Base-by-base conservation (phyloP, 2,329 filamentous ascomycete genomes). In the Chrysoporthe austroafricana region DNA sequence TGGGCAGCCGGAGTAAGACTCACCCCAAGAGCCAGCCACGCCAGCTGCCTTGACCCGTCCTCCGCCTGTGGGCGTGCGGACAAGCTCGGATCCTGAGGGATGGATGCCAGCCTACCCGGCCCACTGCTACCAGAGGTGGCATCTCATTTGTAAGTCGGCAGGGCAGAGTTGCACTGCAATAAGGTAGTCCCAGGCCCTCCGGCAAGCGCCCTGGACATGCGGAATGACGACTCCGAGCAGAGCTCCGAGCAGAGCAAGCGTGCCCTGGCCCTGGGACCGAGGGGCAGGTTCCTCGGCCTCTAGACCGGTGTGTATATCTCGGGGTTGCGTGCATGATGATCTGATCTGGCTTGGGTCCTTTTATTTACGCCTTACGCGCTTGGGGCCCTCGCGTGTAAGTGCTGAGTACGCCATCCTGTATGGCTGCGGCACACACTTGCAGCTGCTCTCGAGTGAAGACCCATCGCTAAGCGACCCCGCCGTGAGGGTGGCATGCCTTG, bases 171-270 rank as follows among this genome's bases (percentile, higher is more conserved):
- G 50, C 26, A 26, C 32, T 54, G 36, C 26, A 26, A 39, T 54
- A 13, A 54, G 26, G 50, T 54, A 54, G 32, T 34, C 54, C n/a
- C 32, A 39, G n/a, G 36, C 36, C 54, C 18, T 34, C 34, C 34
- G 16, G 32, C 18, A 57, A 39, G 32, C n/a, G 36, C 36, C 21
- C 18, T 59, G 36, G 57, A 59, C 39, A 16, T n/a, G 8, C 57
- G 57, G 57, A 60, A 32, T 44, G 32, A 39, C 36, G 18, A 60
- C 57, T 60, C 57, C 57, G 57, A 43, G n/a, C 36, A 26, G 26
- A 26, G 26, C 26, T 26, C 26, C 26, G 26, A 26, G 26, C 26
- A 26, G 26, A 26, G 26, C 57, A 60, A 26, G 39, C 39, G 57
- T 60, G 39, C 34, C 16, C 26, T 42, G 57, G 18, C 21, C 13